Evolutionary conservation across 805 yeast genomes (phyloP), one percentile per base, ranked within the genome.

Genomic region (Jamesozyma piceae): DNA sequence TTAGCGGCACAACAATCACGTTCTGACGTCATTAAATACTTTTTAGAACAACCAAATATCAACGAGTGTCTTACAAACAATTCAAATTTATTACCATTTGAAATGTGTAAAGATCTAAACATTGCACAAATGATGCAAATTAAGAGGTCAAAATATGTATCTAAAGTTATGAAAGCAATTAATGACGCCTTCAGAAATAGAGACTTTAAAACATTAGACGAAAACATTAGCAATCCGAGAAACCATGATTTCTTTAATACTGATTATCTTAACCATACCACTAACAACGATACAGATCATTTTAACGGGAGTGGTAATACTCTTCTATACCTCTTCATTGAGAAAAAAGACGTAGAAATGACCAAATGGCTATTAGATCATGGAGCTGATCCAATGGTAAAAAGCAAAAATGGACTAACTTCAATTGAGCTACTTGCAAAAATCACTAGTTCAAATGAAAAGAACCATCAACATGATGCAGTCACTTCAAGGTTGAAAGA

Each of bases 361-460:
- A 90, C 90, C 44, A 79, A 80, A 48, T 92, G 95, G 79, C 82
- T 92, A 41, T 69, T 92, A 39, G 72, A 74, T 34, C 94, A 90
- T 60, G 96, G 96, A 21, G 97, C 97, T 36, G 96, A 92, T 57
- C 97, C 98, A 0, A 84, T 87, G 60, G 77, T 80, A 46, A 75
- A 96, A 54, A 95, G 88, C 56, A 72, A 75, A 39, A 71, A 74
- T 29, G 97, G 97, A 1, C 77, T 75, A 56, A 68, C 87, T 29
- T 95, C 97, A 0, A 68, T 82, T 24, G 97, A 90, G 44, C 66
- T 82, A 38, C 71, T 80, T 5, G 58, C 75, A 5, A 76, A 31
- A 13, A 24, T 35, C 2, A 36, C 36, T 9, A 38, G 26, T 19
- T n/a, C n/a, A n/a, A 28, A 28, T 26, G 11, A 26, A 8, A 26